Conservation (phyloP, 345 rosid genomes). For the Aquilaria yunnanensis region DNA sequence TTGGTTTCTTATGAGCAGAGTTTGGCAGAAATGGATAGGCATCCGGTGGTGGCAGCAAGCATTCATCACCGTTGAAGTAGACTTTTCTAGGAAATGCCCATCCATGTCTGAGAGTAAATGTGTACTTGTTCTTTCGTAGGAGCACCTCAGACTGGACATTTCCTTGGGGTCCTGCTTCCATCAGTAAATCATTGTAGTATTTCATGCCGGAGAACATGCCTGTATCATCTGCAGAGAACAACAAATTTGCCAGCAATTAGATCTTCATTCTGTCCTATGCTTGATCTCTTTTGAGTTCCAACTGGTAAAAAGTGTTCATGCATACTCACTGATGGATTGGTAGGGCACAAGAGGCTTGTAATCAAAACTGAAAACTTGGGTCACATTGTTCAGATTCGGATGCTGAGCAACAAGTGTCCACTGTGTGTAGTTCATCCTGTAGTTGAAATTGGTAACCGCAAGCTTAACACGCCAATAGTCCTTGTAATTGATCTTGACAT, state of each 20-base stretch:
- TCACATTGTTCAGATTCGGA: conserved; percentile 53
- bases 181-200: conserved; percentile 41
- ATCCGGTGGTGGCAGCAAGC: conserved; percentile 51
- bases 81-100: conserved; percentile 58
- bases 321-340: conserved; percentile 39
- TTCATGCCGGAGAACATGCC: conserved; percentile 56
- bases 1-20: conserved; percentile 19
- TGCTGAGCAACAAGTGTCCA: conserved; percentile 67
- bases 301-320: not conserved
- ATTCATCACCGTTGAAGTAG: conserved; percentile 57
- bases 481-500: conserved; percentile 50
- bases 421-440: conserved; percentile 47
- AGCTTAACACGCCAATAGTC: conserved; percentile 64
- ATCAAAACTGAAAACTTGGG: conserved; percentile 58
- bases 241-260: not conserved
- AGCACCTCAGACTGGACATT: conserved; percentile 56
- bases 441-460: conserved; percentile 55
- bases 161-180: conserved; percentile 56
- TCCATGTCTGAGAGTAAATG: conserved; percentile 44
- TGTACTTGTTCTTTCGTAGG: conserved; percentile 39
- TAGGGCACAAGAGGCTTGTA: conserved; percentile 53
- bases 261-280: too few relatives aligned
- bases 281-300: too few relatives aligned
- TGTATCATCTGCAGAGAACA: conserved; percentile 42
- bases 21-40: conserved; percentile 40